These are phyloP conservation scores for Senna siamea DNA, from an alignment of 306 rosid genomes.

Conservation along the genomic window DNA sequence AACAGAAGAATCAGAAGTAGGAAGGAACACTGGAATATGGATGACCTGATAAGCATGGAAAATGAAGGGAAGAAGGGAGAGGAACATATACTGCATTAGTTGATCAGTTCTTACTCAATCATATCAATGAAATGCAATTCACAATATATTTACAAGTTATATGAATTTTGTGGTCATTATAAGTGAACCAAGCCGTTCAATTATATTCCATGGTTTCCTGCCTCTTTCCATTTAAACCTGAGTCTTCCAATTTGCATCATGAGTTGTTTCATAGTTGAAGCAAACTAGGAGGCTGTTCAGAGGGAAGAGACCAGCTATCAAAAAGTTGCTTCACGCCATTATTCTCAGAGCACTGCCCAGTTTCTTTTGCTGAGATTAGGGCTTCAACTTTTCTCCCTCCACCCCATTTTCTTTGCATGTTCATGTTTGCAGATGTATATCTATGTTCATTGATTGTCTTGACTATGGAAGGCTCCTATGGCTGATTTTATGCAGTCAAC, in stretches of 20 bases:
- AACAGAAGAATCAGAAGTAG: constrained; percentile 43
- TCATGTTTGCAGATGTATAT: neutral
- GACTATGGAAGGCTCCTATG: neutral
- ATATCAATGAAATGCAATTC: constrained; percentile 17
- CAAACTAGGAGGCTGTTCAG: neutral
- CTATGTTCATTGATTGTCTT: neutral
- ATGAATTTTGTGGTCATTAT: constrained; percentile 21
- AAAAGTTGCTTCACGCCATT: neutral
- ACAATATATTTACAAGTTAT: constrained; percentile 6
- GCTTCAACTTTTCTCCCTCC: neutral
- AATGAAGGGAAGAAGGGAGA: neutral
- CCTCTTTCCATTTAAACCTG: neutral
- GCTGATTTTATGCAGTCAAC: neutral
- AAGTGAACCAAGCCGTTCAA: constrained; percentile 28
- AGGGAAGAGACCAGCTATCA: neutral
- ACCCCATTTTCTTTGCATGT: neutral
- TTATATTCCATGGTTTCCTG: neutral
- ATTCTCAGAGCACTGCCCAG: neutral
- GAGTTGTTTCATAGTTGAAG: neutral
- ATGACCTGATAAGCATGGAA: constrained; percentile 7
- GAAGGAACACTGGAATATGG: constrained; percentile 11
- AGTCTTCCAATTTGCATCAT: neutral
- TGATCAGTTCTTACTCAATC: constrained; percentile 6
- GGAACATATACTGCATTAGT: constrained; percentile 8
- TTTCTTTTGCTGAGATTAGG: neutral